Conservation (phyloP, 352 stramenopile genomes). For the Pilasporangium apinafurcum region DNA sequence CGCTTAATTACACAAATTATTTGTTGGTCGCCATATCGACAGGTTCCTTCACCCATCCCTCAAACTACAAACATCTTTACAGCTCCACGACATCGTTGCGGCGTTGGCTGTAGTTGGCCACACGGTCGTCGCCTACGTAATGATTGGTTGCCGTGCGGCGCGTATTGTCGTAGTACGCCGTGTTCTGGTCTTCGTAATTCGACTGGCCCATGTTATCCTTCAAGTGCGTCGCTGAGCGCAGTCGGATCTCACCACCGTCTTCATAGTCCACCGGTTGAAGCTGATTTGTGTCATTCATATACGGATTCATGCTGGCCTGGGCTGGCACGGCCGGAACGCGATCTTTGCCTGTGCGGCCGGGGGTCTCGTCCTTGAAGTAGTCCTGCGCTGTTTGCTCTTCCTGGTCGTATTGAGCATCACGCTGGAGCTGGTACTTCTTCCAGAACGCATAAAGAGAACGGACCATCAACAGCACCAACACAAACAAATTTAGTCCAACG, state of each 20-base stretch:
- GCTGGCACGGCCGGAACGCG: background rate
- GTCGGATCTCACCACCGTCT: conserved; percentile 46
- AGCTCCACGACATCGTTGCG: conserved; percentile 61
- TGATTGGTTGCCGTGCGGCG: conserved; percentile 35
- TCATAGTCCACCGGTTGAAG: conserved; percentile 20
- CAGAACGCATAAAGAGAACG: conserved; percentile 67
- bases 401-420: conserved; percentile 41
- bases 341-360: conserved; percentile 29
- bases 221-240: conserved; percentile 46
- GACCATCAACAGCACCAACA: conserved; percentile 58
- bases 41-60: too few relatives aligned
- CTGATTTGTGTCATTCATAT: conserved; percentile 24
- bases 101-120: conserved; percentile 30
- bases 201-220: conserved; percentile 7
- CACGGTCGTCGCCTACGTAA: conserved; percentile 39
- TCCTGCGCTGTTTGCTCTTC: conserved; percentile 53
- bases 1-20: too few relatives aligned
- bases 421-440: conserved; percentile 67
- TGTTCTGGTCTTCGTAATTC: conserved; percentile 20
- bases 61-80: too few relatives aligned
- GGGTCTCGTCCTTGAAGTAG: conserved; percentile 64
- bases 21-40: too few relatives aligned
- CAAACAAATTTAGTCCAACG: conserved; percentile 60
- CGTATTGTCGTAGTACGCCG: conserved; percentile 32
- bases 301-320: conserved; percentile 32